Base-by-base conservation (phyloP, 805 yeast genomes). In the Lipomyces anomalus region DNA sequence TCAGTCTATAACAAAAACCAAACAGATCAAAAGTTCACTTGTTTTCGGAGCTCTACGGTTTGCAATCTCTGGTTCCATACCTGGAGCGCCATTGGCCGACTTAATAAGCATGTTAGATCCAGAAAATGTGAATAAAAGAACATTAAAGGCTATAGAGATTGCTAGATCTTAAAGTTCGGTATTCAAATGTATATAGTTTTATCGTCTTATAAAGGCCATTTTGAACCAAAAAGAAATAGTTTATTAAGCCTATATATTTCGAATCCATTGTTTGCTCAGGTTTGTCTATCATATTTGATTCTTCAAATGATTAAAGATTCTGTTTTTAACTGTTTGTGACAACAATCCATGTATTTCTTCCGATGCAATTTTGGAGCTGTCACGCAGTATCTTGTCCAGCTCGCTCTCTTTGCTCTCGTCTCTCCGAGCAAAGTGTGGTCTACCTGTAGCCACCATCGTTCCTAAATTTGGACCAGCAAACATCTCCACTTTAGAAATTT, bases 261-360 rank as follows among this genome's bases (percentile, higher is more conserved):
- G 13, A 23, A 21, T 21, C n/a, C 23, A n/a, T 11, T 38, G 6
- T 16, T 20, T 41, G 22, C 9, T 11, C 11, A 22, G 18, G 20
- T 7, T 22, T 20, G 20, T 17, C 26, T 44, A 36, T 13, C 22
- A 33, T 4, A 39, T 16, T 16, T n/a, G 47, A 20, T 46, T 18
- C 30, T 49, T 49, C 22, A 48, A 18, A 32, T 43, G 42, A 22
- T 35, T 47, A 35, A 58, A 58, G 29, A 58, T 44, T 28, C 46
- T 41, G 22, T 47, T 45, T 42, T 57, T 57, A 5, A 59, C 51
- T 34, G 57, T 49, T 26, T 54, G 48, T 22, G 57, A 46, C 38
- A 59, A 36, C 28, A 59, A 40, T 3, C 61, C 64, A 21, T 57
- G 63, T 16, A 58, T 50, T 29, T 58, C 61, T 17, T 58, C 59